These are phyloP conservation scores for Diaporthe vexans DNA, from an alignment of 2,329 filamentous ascomycete species.

Conservation along the genomic window DNA sequence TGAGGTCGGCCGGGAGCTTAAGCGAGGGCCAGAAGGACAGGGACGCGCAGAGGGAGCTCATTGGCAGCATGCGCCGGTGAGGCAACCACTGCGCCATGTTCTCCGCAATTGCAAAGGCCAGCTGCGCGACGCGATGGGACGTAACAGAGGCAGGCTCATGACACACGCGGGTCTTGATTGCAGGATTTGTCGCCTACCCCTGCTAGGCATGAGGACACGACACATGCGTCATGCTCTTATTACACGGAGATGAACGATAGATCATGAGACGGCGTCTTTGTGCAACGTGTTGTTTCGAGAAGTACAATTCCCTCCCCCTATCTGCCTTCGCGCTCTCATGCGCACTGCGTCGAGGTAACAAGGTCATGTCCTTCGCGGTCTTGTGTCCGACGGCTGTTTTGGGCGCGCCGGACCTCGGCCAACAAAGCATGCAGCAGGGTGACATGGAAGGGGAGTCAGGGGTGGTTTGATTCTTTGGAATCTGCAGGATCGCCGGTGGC, in stretches of 20 bases:
- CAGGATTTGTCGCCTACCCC: constrained; percentile 29
- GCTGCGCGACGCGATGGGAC: constrained; percentile 1
- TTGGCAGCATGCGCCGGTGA: constrained; percentile 69
- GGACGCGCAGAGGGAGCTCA: constrained; percentile 90
- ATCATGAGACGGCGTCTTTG: constrained; percentile 35
- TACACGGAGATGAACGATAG: constrained; percentile 39
- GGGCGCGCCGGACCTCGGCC: background rate
- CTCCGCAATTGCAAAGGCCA: background rate
- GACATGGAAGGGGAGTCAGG: background rate
- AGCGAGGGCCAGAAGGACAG: constrained; percentile 88
- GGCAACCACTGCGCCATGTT: constrained; percentile 46
- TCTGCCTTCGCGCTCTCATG: background rate
- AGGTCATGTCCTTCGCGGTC: background rate
- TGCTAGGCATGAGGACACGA: constrained; percentile 32
- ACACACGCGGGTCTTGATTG: constrained; percentile 29
- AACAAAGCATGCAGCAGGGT: background rate
- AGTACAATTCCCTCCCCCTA: background rate
- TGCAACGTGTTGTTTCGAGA: constrained; percentile 34
- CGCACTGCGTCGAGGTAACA: constrained; percentile 13
- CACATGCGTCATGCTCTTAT: constrained; percentile 29
- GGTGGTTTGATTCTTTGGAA: background rate
- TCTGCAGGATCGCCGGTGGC: constrained; percentile 29
- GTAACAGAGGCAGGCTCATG: constrained; percentile 10
- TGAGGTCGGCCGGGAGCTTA: constrained; percentile 87
- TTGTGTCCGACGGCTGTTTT: background rate